Base-by-base conservation (phyloP, 1,284 basidiomycete genomes). In the Irpex sp. region DNA sequence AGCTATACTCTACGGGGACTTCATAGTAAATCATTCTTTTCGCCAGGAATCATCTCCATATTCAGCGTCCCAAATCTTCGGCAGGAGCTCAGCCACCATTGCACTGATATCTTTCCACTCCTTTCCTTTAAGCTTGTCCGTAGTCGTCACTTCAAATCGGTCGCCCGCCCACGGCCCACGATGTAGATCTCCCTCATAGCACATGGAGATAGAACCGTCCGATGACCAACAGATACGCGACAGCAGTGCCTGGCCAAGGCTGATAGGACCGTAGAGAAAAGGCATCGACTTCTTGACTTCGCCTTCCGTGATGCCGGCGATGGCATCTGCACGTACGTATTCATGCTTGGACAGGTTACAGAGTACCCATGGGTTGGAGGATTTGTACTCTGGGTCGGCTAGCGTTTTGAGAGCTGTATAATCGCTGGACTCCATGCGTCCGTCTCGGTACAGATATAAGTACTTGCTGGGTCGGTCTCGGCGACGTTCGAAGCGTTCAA, bases 131-230 rank as follows among this genome's bases (percentile, higher is more conserved):
- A 58, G 23, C 10, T 53, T 37, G 33, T 51, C 48, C 33, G 37
- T 8, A n/a, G 58, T 58, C 23, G 58, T 58, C n/a, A 58, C 37
- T 47, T 58, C 58, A 33, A 58, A 58, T 23, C 48, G 9, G 33
- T 53, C 33, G 8, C 58, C 48, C 5, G 33, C 48, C 58, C 58
- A 58, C 5, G 48, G 49, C 8, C 58, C 48, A 19, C 48, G 23
- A 18, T 48, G 35, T 9, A 58, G 48, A 18, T 16, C 21, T 12
- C 21, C 28, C 18, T 18, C 10, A 35, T 54, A 54, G 33, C 21
- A 12, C 52, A 54, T 54, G 12, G 52, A 23, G 33, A 54, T 28
- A 18, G 52, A 54, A 18, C 14, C 21, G 18, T 58, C 45, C 10
- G 42, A 45, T 12, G 48, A 52, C 58, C 58, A 58, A 37, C 48